Conservation (phyloP, 495 filamentous ascomycete species). For the Neurospora pannonica region DNA sequence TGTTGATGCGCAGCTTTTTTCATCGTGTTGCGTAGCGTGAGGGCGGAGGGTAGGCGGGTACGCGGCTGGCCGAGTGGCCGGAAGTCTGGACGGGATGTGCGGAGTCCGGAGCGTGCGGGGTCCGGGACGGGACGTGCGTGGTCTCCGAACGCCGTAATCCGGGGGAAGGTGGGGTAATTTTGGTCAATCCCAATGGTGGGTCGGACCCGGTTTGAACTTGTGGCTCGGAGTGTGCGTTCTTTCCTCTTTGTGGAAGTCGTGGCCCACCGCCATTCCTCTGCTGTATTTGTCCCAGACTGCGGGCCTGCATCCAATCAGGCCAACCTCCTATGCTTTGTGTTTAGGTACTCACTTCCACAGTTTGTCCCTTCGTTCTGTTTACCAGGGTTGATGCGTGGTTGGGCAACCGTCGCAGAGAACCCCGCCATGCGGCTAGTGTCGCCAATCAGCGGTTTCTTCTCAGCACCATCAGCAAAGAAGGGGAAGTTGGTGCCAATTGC, state of each 20-base stretch:
- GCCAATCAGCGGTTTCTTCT: background rate
- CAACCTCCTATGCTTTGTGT: too few relatives aligned
- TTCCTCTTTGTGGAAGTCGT: background rate
- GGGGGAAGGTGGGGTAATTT: background rate
- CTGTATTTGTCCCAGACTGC: too few relatives aligned
- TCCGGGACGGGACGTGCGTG: background rate
- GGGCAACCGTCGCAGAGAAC: background rate
- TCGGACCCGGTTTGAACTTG: background rate
- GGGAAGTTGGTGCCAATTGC: background rate
- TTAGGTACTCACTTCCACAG: too few relatives aligned
- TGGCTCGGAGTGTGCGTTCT: background rate
- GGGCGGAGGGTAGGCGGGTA: background rate
- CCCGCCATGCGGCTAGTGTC: background rate
- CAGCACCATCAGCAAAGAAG: background rate
- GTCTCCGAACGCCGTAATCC: background rate
- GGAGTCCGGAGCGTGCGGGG: background rate
- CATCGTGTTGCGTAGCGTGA: background rate
- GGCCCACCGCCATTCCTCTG: too few relatives aligned
- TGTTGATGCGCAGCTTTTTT: background rate
- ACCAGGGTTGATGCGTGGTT: too few relatives aligned
- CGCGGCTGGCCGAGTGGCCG: background rate
- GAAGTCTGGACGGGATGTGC: background rate
- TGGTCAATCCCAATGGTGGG: rapidly evolving
- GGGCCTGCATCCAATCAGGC: too few relatives aligned
- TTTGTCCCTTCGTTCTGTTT: too few relatives aligned